These are phyloP conservation scores for Eucalyptus fibrosa DNA, from an alignment of 345 rosid genomes.

Conservation along the genomic window DNA sequence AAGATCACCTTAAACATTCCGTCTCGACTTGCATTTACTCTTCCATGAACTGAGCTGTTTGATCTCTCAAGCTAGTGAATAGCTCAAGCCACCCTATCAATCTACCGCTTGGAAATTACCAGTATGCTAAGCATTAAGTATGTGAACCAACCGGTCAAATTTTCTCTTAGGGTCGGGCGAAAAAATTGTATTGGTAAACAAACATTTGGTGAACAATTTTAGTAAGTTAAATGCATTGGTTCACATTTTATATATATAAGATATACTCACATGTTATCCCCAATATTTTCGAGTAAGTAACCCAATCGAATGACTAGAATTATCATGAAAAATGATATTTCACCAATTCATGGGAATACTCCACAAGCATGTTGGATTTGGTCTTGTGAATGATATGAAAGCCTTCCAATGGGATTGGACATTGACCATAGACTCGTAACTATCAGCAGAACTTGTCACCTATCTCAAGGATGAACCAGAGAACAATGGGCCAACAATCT, in stretches of 20 bases:
- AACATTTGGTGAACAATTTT: background rate
- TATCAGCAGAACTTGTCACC: background rate
- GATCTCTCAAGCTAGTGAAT: background rate
- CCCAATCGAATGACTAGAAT: background rate
- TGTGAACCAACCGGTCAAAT: background rate
- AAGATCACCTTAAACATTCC: background rate
- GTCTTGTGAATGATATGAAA: background rate
- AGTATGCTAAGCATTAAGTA: background rate
- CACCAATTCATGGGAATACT: background rate
- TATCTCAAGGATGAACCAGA: background rate
- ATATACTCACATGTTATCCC: background rate
- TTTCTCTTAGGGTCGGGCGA: background rate
- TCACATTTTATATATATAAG: background rate
- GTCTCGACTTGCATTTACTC: background rate
- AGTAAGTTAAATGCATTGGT: background rate
- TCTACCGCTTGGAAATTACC: rapidly evolving
- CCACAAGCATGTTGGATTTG: background rate
- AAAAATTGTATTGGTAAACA: too few species aligned
- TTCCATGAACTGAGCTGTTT: background rate
- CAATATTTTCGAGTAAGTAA: background rate
- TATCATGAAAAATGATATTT: background rate
- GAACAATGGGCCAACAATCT: background rate
- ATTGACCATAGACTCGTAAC: background rate
- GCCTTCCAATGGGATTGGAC: background rate
- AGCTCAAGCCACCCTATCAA: background rate